Percentiles rank a stretch among this genome's conserved stretches.
These are phyloP conservation scores for Trichophyton schoenleinii DNA, from an alignment of 2,329 filamentous ascomycete genomes.

Conservation along the genomic window DNA sequence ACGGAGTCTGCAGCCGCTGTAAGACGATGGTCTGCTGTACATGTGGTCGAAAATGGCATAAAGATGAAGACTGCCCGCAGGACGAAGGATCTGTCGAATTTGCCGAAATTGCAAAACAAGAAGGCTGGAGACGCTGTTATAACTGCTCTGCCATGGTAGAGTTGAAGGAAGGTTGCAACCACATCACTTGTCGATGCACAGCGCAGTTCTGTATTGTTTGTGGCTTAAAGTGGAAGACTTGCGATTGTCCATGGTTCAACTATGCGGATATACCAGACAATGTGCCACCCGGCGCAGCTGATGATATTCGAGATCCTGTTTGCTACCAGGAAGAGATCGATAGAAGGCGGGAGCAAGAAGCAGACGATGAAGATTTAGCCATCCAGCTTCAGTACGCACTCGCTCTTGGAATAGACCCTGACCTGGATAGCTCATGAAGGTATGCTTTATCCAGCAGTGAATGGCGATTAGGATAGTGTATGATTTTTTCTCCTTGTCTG, in stretches of 20 bases:
- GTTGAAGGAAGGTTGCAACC: conserved; percentile 70
- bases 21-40: conserved; percentile 59
- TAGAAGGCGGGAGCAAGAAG: conserved; percentile 37
- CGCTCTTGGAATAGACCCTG: no score
- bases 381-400: conserved; percentile 34
- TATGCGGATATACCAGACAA: conserved; percentile 41
- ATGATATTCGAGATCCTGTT: conserved; percentile 38
- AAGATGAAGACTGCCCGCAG: conserved; percentile 53
- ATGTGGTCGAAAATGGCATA: conserved; percentile 67
- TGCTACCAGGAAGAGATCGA: conserved; percentile 39
- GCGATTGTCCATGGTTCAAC: conserved; percentile 71
- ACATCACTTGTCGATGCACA: conserved; percentile 75
- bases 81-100: conserved; percentile 28
- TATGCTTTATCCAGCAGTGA: no score
- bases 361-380: conserved; percentile 40
- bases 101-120: conserved; percentile 53
- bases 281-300: conserved; percentile 62
- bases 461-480: no score
- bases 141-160: conserved; percentile 67
- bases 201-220: conserved; percentile 84
- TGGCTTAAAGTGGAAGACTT: conserved; percentile 68
- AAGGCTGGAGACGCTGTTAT: conserved; percentile 68
- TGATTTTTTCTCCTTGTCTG: no score
- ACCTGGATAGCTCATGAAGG: no score
- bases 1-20: conserved; percentile 59